Base-by-base conservation (phyloP, 805 yeast species). In the Lachancea sp. region DNA sequence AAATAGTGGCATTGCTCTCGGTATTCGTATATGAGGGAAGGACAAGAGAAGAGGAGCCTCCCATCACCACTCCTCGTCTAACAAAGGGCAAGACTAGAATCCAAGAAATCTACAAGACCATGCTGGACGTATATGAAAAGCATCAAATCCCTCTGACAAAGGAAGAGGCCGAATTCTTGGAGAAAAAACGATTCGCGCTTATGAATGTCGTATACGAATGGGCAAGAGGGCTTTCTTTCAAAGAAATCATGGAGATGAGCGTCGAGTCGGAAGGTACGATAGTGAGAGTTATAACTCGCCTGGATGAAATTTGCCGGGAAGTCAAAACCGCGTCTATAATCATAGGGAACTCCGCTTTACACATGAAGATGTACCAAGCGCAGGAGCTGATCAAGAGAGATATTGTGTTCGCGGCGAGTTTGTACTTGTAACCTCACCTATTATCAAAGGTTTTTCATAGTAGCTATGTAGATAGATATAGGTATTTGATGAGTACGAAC, bases 131-230 rank as follows among this genome's bases (percentile, higher is more conserved):
- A 1, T 87, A 77, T 51, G 72, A 72, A 32, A 71, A 72, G 29
- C 76, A 80, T 45, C 88, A 83, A 58, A 85, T 92, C 13, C 68
- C 80, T 15, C 65, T 87, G 49, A 84, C 95, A 0, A 70, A 80
- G 8, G 97, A 89, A 39, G 97, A 90, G 52, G 82, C 80, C 36
- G 83, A 82, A 45, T 92, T 90, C 54, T 65, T 82, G 48, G 94
- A 86, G 42, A 74, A 81, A 48, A 81, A 86, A 52, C 70, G 97
- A 50, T 92, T 92, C 63, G 95, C 90, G 0, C 70, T 92, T 54
- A 84, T 87, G 63, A 90, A 88, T 58, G 96, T 87, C 9, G 96
- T 90, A 4, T 92, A 90, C 60, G 97, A 92, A 64, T 92, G 99
- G 99, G 96, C 97, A 1, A 72, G 94, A 49, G 99, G 98, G 2